These are phyloP conservation scores for Erodium moschatum DNA, from an alignment of 441 rosid genomes.

Conservation along the genomic window DNA sequence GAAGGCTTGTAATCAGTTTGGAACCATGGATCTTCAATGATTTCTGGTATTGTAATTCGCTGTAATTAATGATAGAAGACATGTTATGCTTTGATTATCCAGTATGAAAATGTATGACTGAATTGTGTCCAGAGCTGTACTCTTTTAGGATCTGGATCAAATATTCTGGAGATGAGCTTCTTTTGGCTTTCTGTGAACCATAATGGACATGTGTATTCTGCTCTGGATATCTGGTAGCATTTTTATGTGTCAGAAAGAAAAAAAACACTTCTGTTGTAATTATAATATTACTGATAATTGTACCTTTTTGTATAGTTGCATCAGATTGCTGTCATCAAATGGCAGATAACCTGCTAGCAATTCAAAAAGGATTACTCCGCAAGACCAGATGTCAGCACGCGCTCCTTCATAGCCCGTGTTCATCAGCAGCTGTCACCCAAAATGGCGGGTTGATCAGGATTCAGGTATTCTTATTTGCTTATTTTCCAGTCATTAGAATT, in stretches of 20 bases:
- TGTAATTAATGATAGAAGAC: conserved; percentile 25
- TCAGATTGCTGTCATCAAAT: conserved; percentile 62
- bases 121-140: conserved; percentile 25
- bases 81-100: neutral
- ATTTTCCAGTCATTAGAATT: no score
- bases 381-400: conserved; percentile 87
- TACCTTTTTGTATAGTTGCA: conserved; percentile 58
- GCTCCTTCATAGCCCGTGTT: conserved; percentile 75
- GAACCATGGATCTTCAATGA: conserved; percentile 64
- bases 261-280: no score
- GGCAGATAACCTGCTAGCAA: conserved; percentile 65
- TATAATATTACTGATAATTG: neutral
- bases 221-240: conserved; percentile 44
- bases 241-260: neutral
- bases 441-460: no score
- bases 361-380: conserved; percentile 75
- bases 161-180: conserved; percentile 61
- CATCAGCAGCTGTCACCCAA: conserved; percentile 50
- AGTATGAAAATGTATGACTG: conserved; percentile 3
- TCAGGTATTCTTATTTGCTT: no score
- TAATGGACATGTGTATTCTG: conserved; percentile 54
- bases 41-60: conserved; percentile 61
- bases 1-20: conserved; percentile 51
- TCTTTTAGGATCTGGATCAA: conserved; percentile 58
- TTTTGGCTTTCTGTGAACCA: conserved; percentile 54